Base-by-base conservation (phyloP, 2,329 filamentous ascomycete genomes). In the Cladorrhinum sp. region DNA sequence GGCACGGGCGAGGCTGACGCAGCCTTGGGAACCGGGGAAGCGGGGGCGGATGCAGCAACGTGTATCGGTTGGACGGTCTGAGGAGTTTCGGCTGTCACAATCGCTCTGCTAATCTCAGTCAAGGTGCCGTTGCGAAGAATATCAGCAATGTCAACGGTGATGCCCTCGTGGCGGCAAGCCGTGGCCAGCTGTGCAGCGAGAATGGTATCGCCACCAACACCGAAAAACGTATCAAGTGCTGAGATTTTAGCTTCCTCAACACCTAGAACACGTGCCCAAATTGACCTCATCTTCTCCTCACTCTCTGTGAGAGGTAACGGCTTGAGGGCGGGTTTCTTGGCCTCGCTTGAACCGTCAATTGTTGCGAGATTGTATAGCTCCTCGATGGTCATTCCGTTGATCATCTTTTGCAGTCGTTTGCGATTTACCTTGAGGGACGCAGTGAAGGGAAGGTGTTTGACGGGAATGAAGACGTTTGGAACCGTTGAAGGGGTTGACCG, bases 391-490 rank as follows among this genome's bases (percentile, higher is more conserved):
- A 82, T 62, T 0, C 74, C 74, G 0, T 74, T 66, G 26, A 79
- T 77, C 62, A 79, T 74, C 62, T 75, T 78, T 59, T 79, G 78
- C 7, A 84, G 74, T 57, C 77, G 77, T 18, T 76, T 72, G 1
- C 80, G 75, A 64, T 83, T 79, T 46, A 83, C 75, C 65, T 84
- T 81, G 57, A 83, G 73, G 0, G 80, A 80, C 0, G 76, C 73
- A 0, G 80, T 82, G 21, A 83, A 67, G 0, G 82, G 82, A 20
- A 84, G 73, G 10, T 73, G 68, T 51, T 74, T 74, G 21, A 84
- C 70, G 0, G 82, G 81, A 2, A 85, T 74, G 54, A 80, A 83
- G 2, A 79, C 73, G 1, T 75, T 72, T 0, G 82, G 82, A n/a
- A 82, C 71, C 67, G 77, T 77, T 55, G 77, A 73, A 1, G 69